phyloP scores from a whole-genome alignment of 768 basidiomycete species.

The Trametes villosa region DNA sequence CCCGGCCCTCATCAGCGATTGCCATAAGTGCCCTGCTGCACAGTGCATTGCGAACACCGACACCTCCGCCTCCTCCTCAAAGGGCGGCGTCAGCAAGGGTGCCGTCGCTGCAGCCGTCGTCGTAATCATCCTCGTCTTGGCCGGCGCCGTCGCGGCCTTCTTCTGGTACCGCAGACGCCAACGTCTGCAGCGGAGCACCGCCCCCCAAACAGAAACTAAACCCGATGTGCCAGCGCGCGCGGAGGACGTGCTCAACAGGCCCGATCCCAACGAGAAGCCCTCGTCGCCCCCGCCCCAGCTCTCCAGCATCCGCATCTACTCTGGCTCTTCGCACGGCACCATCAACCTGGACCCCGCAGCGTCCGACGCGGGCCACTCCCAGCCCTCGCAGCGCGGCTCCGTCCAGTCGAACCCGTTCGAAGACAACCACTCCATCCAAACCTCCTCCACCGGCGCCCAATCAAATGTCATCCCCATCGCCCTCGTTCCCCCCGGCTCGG shows the following conservation, averaged over 20 bases:
- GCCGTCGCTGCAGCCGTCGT: conserved; percentile 77
- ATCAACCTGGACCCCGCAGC: conserved; percentile 62
- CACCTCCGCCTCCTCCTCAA: conserved; percentile 19
- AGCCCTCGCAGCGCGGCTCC: conserved; percentile 34
- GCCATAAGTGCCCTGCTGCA: conserved; percentile 55
- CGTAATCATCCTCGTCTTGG: conserved; percentile 63
- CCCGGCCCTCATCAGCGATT: conserved; percentile 49
- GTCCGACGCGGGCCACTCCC: conserved; percentile 39
- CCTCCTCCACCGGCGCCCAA: conserved; percentile 70
- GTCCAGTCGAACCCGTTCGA: conserved; percentile 70
- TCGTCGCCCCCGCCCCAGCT: conserved; percentile 41
- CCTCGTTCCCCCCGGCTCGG: conserved; percentile 65
- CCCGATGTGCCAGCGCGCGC: conserved; percentile 74
- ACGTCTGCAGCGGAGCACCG: conserved; percentile 42
- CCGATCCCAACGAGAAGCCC: conserved; percentile 78
- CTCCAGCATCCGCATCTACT: conserved; percentile 53
- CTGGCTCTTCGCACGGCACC: conserved; percentile 47
- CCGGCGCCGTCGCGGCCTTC: conserved; percentile 52
- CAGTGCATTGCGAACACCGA: conserved; percentile 49
- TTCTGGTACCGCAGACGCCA: conserved; percentile 68
- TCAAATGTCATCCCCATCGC: conserved; percentile 91
- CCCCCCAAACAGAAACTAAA: conserved; percentile 45
- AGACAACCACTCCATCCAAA: conserved; percentile 80
- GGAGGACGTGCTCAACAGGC: conserved; percentile 76
- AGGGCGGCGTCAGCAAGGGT: conserved; percentile 60